Evolutionary conservation across 73 alveolate genomes (phyloP).

Genomic region (Paramecium primaurelia): DNA sequence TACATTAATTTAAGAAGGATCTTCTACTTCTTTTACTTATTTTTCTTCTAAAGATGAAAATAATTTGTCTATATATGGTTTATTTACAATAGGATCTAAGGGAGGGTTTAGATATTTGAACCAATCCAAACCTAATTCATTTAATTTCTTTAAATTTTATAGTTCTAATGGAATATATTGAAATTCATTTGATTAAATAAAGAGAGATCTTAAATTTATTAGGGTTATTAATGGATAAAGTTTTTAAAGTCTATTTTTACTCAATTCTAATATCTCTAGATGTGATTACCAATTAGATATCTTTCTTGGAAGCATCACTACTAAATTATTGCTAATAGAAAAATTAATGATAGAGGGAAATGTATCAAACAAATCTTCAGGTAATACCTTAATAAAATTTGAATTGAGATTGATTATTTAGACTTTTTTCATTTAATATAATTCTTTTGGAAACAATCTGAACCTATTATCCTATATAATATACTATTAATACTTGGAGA

Average conservation of each 20-base stretch:
- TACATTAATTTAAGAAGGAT: background rate
- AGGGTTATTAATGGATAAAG: background rate
- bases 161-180: background rate
- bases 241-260: conserved; percentile 35
- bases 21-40: background rate
- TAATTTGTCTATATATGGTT: background rate
- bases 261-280: conserved; percentile 24
- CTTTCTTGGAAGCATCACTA: conserved; percentile 18
- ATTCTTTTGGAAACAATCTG: conserved; percentile 52
- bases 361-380: background rate
- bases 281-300: background rate
- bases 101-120: conserved; percentile 57
- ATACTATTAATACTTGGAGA: background rate
- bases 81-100: background rate
- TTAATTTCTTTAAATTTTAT: background rate
- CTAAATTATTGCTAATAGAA: conserved; percentile 48
- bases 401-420: conserved; percentile 17
- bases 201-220: background rate
- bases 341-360: background rate
- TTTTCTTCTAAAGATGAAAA: background rate
- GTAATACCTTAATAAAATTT: conserved; percentile 49
- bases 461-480: conserved; percentile 40
- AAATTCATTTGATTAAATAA: conserved; percentile 53
- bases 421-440: conserved; percentile 11
- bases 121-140: conserved; percentile 60